Percentiles rank a stretch among this genome's conserved stretches.
phyloP scores from a whole-genome alignment of 1,139 yeast genomes.

The Pichia sp. region DNA sequence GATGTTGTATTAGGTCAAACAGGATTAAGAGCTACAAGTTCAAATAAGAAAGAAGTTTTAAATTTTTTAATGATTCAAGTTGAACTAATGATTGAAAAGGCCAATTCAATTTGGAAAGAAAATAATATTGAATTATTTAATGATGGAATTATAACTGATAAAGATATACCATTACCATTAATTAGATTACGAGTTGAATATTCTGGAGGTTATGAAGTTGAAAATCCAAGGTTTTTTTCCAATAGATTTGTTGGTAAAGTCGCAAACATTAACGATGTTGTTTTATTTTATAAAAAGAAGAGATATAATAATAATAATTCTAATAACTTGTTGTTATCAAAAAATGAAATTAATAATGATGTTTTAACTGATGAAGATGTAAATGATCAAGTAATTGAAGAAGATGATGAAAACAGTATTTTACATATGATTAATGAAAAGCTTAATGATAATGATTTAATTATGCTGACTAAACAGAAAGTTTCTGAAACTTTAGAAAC shows the following conservation, averaged over 20 bases:
- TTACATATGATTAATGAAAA: constrained; percentile 56
- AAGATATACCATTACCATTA: constrained; percentile 59
- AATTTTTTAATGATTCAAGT: constrained; percentile 57
- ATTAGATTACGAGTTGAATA: constrained; percentile 81
- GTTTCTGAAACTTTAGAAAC: constrained; percentile 65
- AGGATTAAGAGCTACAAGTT: constrained; percentile 56
- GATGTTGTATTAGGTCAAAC: constrained; percentile 53
- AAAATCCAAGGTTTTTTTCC: constrained; percentile 83
- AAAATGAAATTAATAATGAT: constrained; percentile 15
- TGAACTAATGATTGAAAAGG: constrained; percentile 57
- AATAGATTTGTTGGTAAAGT: constrained; percentile 85
- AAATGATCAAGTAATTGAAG: constrained; percentile 32
- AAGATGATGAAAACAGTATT: constrained; percentile 35
- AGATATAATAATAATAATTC: constrained; percentile 19
- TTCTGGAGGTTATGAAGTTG: constrained; percentile 85
- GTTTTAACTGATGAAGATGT: constrained; percentile 14
- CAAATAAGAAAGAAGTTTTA: constrained; percentile 56
- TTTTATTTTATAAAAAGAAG: constrained; percentile 57
- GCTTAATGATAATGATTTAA: constrained; percentile 54
- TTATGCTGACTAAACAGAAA: constrained; percentile 71
- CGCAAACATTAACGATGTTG: constrained; percentile 83
- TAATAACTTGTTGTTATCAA: background rate
- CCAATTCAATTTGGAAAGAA: constrained; percentile 45
- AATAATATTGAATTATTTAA: constrained; percentile 31
- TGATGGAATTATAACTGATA: constrained; percentile 20